Evolutionary conservation across 441 rosid species (phyloP).

Genomic region (Geranium incanum): DNA sequence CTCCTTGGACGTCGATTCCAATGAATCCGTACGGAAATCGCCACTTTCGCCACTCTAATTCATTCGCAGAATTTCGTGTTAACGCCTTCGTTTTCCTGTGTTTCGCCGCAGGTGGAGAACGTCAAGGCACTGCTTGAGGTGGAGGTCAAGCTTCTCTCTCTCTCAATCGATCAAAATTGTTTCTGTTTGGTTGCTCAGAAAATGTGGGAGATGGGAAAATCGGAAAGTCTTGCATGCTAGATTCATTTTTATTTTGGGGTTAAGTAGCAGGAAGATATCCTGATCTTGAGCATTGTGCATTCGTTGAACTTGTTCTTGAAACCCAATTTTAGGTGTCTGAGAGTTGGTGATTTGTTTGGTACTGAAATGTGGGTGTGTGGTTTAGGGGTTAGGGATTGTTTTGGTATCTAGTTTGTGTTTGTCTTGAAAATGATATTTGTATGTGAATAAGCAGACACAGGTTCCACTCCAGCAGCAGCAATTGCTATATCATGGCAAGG

Average conservation of each 20-base stretch:
- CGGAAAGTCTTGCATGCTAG: neutral
- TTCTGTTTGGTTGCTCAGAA: neutral
- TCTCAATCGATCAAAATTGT: neutral
- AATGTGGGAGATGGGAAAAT: neutral
- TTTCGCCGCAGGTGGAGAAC: constrained; percentile 57
- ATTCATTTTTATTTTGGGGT: neutral
- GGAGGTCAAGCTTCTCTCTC: constrained; percentile 46
- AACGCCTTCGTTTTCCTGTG: no score
- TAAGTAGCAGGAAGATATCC: no score
- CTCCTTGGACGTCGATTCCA: constrained; percentile 66
- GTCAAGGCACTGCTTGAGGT: constrained; percentile 92
- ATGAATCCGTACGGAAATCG: constrained; percentile 60
- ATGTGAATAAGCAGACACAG: constrained; percentile 47
- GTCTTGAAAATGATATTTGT: constrained; percentile 9
- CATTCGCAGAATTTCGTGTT: neutral
- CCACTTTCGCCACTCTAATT: neutral
- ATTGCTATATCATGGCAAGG: constrained; percentile 72
- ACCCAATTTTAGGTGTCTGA: neutral
- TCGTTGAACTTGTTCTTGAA: neutral
- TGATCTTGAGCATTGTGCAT: no score
- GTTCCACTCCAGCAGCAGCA: constrained; percentile 84
- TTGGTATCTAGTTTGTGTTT: no score
- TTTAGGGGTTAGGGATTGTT: no score
- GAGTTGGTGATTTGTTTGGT: neutral
- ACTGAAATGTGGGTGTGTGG: no score